Evolutionary conservation across 805 yeast genomes (phyloP).

Genomic region (Candida ortonii): DNA sequence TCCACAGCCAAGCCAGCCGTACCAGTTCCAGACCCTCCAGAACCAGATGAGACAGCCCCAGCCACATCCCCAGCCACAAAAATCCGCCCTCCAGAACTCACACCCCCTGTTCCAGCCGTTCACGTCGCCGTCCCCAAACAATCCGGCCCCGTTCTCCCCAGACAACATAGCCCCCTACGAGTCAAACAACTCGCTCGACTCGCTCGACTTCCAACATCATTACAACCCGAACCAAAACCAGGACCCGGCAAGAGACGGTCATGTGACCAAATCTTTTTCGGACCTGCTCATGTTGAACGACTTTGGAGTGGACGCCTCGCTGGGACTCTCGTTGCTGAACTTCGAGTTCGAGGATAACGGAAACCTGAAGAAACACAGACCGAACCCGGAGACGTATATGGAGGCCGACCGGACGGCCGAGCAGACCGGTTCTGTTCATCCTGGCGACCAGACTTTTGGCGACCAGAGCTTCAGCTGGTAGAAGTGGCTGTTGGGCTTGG

Average conservation of each 20-base stretch:
- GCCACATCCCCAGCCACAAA: constrained; percentile 9
- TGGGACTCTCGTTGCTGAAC: constrained; percentile 68
- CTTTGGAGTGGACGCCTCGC: constrained; percentile 79
- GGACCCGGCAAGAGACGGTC: background rate
- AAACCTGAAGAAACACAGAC: constrained; percentile 12
- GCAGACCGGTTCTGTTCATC: background rate
- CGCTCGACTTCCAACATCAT: constrained; percentile 12
- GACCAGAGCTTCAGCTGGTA: no score
- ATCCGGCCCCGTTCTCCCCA: constrained; percentile 23
- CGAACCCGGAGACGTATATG: background rate
- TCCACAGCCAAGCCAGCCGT: constrained; percentile 2
- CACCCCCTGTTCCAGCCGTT: constrained; percentile 14
- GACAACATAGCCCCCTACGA: constrained; percentile 22
- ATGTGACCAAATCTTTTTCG: constrained; percentile 23
- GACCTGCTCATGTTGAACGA: constrained; percentile 41
- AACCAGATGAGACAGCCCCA: constrained; percentile 22
- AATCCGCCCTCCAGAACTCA: background rate
- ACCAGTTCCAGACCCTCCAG: constrained; percentile 20
- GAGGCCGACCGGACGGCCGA: no score
- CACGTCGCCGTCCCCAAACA: constrained; percentile 10
- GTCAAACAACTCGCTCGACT: constrained; percentile 2
- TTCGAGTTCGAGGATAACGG: constrained; percentile 34
- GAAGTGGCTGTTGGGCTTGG: no score
- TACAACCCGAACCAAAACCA: constrained; percentile 15
- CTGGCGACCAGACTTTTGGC: no score